Percentiles rank a stretch among this genome's conserved stretches.
Evolutionary conservation across 202 grass and related monocot genomes (phyloP).

Genomic region (Panicum virgatum): DNA sequence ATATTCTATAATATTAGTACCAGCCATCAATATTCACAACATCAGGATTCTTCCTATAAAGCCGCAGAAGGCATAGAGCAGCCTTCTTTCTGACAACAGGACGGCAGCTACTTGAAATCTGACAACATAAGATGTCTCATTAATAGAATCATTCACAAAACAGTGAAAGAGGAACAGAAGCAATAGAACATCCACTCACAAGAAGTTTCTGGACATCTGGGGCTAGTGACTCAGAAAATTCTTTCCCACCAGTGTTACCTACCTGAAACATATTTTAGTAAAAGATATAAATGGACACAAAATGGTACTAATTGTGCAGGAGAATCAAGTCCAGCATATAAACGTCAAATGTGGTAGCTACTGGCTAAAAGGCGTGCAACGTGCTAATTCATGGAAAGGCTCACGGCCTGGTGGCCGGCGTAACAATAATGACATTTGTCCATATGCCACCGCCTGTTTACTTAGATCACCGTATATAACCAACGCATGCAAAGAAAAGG

Average conservation of each 20-base stretch:
- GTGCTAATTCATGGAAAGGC: not conserved
- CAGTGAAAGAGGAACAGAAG: slow-evolving; percentile 21
- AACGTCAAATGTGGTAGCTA: not conserved
- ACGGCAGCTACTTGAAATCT: slow-evolving; percentile 98
- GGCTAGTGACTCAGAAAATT: slow-evolving; percentile 98
- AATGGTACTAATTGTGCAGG: not conserved
- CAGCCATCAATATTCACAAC: slow-evolving; percentile 98
- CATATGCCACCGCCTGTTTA: no score
- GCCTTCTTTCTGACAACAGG: slow-evolving; percentile 99
- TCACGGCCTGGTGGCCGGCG: no score
- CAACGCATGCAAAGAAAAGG: no score
- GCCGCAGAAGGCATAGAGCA: slow-evolving; percentile 89
- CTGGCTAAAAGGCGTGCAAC: not conserved
- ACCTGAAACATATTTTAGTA: slow-evolving; percentile 66
- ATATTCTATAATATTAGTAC: slow-evolving; percentile 51
- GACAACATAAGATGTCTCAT: slow-evolving; percentile 29
- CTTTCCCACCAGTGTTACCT: slow-evolving; percentile 99
- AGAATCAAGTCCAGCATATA: not conserved
- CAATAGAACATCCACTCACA: slow-evolving; percentile 50
- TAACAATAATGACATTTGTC: no score
- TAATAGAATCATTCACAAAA: slow-evolving; percentile 26
- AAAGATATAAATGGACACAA: slow-evolving; percentile 20
- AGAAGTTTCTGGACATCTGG: slow-evolving; percentile 98
- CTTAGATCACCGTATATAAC: no score
- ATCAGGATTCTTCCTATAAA: slow-evolving; percentile 99